Evolutionary conservation across 257 asterid genomes (phyloP).

Genomic region (Datura wrightii): DNA sequence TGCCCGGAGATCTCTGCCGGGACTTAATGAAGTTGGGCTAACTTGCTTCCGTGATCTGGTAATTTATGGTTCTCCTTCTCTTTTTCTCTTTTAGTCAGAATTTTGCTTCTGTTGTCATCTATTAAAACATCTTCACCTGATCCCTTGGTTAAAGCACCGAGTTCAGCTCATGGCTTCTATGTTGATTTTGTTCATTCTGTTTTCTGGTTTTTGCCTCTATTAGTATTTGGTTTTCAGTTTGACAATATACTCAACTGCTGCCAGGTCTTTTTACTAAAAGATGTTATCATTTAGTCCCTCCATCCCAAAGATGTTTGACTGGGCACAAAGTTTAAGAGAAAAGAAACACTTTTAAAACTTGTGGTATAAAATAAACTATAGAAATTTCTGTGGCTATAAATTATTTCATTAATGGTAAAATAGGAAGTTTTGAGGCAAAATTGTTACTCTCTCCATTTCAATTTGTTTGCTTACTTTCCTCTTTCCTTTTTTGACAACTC

Average conservation of each 20-base stretch:
- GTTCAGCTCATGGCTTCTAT: conserved; percentile 1
- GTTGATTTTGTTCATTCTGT: conserved; percentile 21
- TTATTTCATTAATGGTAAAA: background rate
- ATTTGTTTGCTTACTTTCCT: no score
- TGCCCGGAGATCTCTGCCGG: conserved; percentile 95
- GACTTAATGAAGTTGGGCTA: conserved; percentile 90
- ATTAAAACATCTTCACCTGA: conserved; percentile 12
- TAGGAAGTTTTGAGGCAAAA: background rate
- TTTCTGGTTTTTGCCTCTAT: conserved; percentile 20
- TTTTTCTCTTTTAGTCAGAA: background rate
- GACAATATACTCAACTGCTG: conserved; percentile 18
- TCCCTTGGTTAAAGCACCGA: background rate
- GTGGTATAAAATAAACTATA: background rate
- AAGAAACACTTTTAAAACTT: background rate
- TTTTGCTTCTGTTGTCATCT: background rate
- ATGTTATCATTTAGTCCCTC: background rate
- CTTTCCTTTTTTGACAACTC: no score
- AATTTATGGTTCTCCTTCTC: conserved; percentile 31
- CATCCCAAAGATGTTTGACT: background rate
- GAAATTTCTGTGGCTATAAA: background rate
- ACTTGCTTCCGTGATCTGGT: conserved; percentile 95
- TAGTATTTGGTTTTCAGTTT: conserved; percentile 25
- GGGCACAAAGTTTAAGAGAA: background rate
- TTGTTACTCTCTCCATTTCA: background rate
- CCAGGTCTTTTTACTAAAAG: background rate